Base-by-base conservation (phyloP, 2,329 filamentous ascomycete species). In the Chlorencoelia australis region DNA sequence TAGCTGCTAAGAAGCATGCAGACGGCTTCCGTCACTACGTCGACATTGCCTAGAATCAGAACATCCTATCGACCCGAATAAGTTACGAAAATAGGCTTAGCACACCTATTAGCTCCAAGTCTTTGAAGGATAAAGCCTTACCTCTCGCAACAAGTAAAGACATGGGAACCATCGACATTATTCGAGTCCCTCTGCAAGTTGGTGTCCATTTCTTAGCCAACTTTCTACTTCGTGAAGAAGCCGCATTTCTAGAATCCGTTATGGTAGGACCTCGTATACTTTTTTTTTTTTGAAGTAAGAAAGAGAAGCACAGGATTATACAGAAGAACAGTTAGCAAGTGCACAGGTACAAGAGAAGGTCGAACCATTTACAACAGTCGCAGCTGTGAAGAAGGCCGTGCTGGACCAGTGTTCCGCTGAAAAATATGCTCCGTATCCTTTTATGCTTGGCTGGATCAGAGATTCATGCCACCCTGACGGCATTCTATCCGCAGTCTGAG, bases 101-200 rank as follows among this genome's bases (percentile, higher is more conserved):
- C 35, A 34, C 41, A 42, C 33, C 36, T 30, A 44, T 46, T 35
- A 46, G 35, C 39, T 44, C 42, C 29, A 31, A 42, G 26, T 43
- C 39, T 44, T 38, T 43, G 31, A 46, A 43, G 36, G 19, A 42
- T 42, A 36, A 46, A 46, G 41, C 35, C 9, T 40, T 46, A 30
- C 43, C 43, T 44, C 41, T 46, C 21, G 42, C 34, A 43, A 45
- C 37, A 39, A 45, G 35, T 37, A 38, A 45, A 35, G 35, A 45
- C 20, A 35, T 45, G 35, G 40, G 38, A 39, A 41, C 19, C 13
- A 34, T 41, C 24, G 43, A 45, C 43, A 27, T 43, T 40, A 41
- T 45, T 41, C 34, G 40, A 39, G 27, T 41, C 30, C 40, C 37
- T 43, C 35, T 45, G 29, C 43, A 41, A 41, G 29, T 43, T 41